Evolutionary conservation across 1,284 basidiomycete species (phyloP).

Genomic region (Puccinia novopanici): DNA sequence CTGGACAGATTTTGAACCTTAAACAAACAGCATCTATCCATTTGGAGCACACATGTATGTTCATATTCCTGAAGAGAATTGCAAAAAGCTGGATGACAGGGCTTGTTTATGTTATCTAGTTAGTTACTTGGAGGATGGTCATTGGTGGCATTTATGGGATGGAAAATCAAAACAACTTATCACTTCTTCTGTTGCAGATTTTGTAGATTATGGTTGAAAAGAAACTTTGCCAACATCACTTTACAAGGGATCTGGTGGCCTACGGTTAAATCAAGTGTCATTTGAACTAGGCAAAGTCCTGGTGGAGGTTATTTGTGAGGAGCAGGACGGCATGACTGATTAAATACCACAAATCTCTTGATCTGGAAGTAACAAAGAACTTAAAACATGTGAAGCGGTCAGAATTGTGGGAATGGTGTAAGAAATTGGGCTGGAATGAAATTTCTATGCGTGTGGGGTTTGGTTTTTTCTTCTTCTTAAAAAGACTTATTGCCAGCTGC

Average conservation of each 20-base stretch:
- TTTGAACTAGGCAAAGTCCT: slow-evolving; percentile 2
- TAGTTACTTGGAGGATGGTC: background rate
- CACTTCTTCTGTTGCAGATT: no score
- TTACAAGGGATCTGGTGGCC: background rate
- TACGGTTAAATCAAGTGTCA: background rate
- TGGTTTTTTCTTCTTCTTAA: background rate
- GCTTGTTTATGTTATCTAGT: background rate
- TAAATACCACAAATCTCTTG: background rate
- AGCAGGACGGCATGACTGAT: background rate
- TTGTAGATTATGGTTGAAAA: no score
- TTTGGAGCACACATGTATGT: slow-evolving; percentile 1
- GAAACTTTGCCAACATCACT: background rate
- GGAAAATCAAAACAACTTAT: no score
- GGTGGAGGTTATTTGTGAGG: background rate
- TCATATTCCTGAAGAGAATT: background rate
- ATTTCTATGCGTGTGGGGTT: background rate
- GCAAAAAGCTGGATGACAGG: slow-evolving; percentile 10
- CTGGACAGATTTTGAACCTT: background rate
- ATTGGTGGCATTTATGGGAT: background rate
- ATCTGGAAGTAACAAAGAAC: slow-evolving; percentile 1
- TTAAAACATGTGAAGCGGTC: background rate
- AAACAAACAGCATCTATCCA: background rate
- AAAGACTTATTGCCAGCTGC: background rate
- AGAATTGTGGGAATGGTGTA: background rate
- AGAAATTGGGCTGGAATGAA: background rate